phyloP scores from a whole-genome alignment of 2,329 filamentous ascomycete genomes.

The Sclerotinia borealis region DNA sequence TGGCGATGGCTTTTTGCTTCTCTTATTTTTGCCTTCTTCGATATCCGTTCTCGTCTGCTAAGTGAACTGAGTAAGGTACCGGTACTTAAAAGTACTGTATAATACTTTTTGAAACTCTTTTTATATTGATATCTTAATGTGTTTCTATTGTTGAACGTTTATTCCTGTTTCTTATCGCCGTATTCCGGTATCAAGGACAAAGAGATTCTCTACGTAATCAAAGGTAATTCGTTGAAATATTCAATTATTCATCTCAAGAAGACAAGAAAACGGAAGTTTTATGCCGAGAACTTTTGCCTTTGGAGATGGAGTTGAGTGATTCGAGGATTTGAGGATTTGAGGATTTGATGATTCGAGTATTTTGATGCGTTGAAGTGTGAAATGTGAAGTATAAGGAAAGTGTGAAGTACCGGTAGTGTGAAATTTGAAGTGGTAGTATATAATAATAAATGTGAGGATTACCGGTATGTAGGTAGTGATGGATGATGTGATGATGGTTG shows the following conservation, averaged over 20 bases:
- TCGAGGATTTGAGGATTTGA: no score
- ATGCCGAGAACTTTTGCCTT: conserved; percentile 2
- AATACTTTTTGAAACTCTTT: not conserved
- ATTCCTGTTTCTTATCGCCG: not conserved
- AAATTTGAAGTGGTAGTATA: not conserved
- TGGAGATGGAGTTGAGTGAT: no score
- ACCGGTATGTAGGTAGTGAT: not conserved
- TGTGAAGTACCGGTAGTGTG: no score
- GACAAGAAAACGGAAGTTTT: not conserved
- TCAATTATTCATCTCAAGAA: not conserved
- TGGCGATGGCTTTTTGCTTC: not conserved
- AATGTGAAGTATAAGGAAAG: no score
- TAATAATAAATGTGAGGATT: not conserved
- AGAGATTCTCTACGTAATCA: not conserved
- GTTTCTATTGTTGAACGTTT: not conserved
- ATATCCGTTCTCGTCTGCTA: not conserved
- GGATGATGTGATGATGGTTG: no score
- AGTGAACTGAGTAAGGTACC: no score
- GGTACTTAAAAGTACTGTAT: not conserved
- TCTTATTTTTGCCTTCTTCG: not conserved
- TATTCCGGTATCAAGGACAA: not conserved
- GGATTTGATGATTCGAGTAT: no score
- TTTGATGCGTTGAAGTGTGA: no score
- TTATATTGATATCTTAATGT: not conserved
- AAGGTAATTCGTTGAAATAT: not conserved